phyloP scores from a whole-genome alignment of 768 basidiomycete genomes.

The Nidularia pulvinata region DNA sequence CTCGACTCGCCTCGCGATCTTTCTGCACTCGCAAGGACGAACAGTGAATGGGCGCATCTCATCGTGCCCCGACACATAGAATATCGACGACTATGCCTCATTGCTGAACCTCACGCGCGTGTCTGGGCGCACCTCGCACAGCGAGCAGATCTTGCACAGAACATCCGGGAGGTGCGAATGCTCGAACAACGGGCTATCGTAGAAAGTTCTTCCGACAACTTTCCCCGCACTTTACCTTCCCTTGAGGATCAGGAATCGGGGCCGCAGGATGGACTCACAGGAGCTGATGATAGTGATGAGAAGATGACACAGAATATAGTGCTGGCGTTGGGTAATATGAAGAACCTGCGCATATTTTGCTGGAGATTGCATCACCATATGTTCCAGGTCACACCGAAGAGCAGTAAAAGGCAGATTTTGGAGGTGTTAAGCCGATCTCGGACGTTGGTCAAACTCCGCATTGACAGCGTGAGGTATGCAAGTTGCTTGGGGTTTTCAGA shows the following conservation, averaged over 20 bases:
- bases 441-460: background rate
- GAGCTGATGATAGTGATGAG: background rate
- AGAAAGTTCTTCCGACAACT: too few species aligned
- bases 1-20: conserved; percentile 9
- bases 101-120: conserved; percentile 2
- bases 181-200: too few species aligned
- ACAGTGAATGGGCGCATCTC: conserved; percentile 10
- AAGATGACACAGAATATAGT: background rate
- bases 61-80: conserved; percentile 21
- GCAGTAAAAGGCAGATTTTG: background rate
- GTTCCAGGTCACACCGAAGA: background rate
- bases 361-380: background rate
- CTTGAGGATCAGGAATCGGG: background rate
- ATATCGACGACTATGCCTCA: conserved; percentile 16
- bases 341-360: background rate
- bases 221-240: background rate
- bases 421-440: background rate
- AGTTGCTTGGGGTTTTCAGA: background rate
- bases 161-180: conserved; percentile 11
- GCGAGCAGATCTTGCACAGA: conserved; percentile 17
- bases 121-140: conserved; percentile 19
- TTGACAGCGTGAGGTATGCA: background rate
- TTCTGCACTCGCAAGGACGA: conserved; percentile 7
- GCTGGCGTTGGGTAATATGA: background rate
- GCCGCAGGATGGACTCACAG: background rate